phyloP scores from a whole-genome alignment of 305 asterid species.

The Ruellia speciosa region DNA sequence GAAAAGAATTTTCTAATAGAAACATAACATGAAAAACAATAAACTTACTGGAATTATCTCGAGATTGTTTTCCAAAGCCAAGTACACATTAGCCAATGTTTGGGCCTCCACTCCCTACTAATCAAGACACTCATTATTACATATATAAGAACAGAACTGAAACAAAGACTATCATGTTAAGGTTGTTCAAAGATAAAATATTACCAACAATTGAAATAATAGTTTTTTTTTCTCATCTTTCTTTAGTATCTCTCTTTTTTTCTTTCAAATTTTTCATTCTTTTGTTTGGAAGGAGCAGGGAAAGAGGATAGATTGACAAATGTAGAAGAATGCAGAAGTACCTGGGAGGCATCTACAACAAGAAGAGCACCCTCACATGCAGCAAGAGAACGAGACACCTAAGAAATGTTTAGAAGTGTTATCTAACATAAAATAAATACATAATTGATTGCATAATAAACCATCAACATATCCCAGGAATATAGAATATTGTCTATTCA shows the following conservation, averaged over 20 bases:
- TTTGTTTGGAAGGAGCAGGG: background rate
- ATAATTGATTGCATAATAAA: background rate
- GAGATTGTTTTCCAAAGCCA: slow-evolving; percentile 97
- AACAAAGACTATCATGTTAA: slow-evolving; percentile 6
- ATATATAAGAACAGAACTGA: slow-evolving; percentile 5
- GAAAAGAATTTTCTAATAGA: slow-evolving; percentile 3
- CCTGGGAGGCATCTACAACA: slow-evolving; percentile 99
- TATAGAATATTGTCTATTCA: background rate
- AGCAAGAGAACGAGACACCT: slow-evolving; percentile 99
- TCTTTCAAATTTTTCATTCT: background rate
- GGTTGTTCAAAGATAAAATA: background rate
- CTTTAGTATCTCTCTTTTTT: background rate
- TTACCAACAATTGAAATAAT: background rate
- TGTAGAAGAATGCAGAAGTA: slow-evolving; percentile 24
- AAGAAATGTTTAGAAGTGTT: slow-evolving; percentile 21
- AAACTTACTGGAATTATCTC: slow-evolving; percentile 91
- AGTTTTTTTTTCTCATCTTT: background rate
- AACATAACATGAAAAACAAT: slow-evolving; percentile 10
- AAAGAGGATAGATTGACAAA: background rate
- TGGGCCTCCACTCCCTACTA: slow-evolving; percentile 98
- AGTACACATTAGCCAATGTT: slow-evolving; percentile 92
- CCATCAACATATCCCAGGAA: background rate
- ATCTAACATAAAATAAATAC: slow-evolving; percentile 22
- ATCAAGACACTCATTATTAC: slow-evolving; percentile 12
- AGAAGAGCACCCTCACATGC: slow-evolving; percentile 99